Evolutionary conservation across 2,329 filamentous ascomycete species (phyloP), one percentile per base, ranked within the genome.

Genomic region (Apiospora sp.): DNA sequence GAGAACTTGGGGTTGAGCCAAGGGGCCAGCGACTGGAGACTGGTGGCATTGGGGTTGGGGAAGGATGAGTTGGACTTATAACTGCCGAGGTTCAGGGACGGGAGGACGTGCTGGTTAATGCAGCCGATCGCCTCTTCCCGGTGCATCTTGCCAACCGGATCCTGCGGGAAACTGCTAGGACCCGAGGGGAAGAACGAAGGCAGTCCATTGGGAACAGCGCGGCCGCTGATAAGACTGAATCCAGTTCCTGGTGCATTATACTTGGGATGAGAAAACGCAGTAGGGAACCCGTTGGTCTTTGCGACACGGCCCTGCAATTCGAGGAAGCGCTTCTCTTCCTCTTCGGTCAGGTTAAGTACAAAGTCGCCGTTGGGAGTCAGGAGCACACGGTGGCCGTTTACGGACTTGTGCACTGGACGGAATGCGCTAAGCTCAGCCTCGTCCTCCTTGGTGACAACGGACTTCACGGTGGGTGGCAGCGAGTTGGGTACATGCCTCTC

Each of bases 331-430:
- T 91, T 86, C 78, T 95, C 93, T 74, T 95, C 91, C 58, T 92
- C 89, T 4, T 87, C 83, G 1, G 87, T 91, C 71, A 96, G 83
- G 72, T 93, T 92, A 75, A 92, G 91, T n/a, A 96, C 86, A 79
- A 92, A 93, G 74, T 94, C 91, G 14, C 93, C 93, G 74, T 92
- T 91, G 0, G 93, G 92, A 0, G 93, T 95, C 70, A 95, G 89
- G 76, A 95, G 87, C 75, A 93, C 90, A 37, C 92, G 88, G 80
- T 88, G 87, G 71, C 90, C 91, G 74, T 92, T 91, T 1, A 90
- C 84, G 51, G 91, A 82, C 80, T 92, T 92, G 73, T 87, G 88
- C 12, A 92, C 89, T 14, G 89, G 84, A 73, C 87, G 85, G 68
- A 90, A 90, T 1, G 86, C 84, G n/a, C 87, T 83, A 8, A 92